Percentiles rank a stretch among this genome's conserved stretches.
Evolutionary conservation across 2,329 filamentous ascomycete species (phyloP).

Genomic region (Aureobasidium mangrovei): DNA sequence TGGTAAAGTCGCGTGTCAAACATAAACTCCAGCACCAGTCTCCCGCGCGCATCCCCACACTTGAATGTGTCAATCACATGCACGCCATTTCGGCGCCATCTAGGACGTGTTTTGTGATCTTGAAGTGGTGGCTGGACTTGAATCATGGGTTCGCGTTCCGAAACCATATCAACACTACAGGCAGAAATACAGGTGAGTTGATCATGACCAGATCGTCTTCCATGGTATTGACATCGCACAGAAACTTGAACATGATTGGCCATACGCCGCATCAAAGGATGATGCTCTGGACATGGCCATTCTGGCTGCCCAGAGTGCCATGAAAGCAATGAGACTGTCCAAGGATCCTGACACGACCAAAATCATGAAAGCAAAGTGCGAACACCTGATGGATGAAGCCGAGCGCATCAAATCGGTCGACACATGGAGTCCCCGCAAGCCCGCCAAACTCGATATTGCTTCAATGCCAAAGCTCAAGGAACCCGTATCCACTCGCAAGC

Average conservation of each 20-base stretch:
- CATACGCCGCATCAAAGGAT: constrained; percentile 41
- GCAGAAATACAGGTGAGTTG: background rate
- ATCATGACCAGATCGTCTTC: too few relatives aligned
- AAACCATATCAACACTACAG: background rate
- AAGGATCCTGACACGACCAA: constrained; percentile 32
- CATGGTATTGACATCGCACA: background rate
- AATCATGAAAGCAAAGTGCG: constrained; percentile 55
- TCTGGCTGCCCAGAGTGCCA: constrained; percentile 68
- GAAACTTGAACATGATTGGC: constrained; percentile 8
- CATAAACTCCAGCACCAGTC: too few relatives aligned
- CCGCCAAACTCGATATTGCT: constrained; percentile 7
- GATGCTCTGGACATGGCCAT: constrained; percentile 70
- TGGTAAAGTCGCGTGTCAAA: too few relatives aligned
- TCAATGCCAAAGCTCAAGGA: constrained; percentile 33
- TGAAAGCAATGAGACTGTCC: constrained; percentile 61
- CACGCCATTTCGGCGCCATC: background rate
- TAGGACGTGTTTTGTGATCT: background rate
- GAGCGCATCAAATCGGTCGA: constrained; percentile 59
- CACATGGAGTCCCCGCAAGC: constrained; percentile 20
- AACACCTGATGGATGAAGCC: constrained; percentile 58
- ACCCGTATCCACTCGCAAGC: constrained; percentile 50
- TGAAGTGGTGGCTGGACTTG: background rate
- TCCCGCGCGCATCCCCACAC: background rate
- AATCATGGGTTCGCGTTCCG: background rate
- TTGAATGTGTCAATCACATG: background rate